Evolutionary conservation across 2,329 filamentous ascomycete species (phyloP).

Genomic region (Xylariaceae sp.): DNA sequence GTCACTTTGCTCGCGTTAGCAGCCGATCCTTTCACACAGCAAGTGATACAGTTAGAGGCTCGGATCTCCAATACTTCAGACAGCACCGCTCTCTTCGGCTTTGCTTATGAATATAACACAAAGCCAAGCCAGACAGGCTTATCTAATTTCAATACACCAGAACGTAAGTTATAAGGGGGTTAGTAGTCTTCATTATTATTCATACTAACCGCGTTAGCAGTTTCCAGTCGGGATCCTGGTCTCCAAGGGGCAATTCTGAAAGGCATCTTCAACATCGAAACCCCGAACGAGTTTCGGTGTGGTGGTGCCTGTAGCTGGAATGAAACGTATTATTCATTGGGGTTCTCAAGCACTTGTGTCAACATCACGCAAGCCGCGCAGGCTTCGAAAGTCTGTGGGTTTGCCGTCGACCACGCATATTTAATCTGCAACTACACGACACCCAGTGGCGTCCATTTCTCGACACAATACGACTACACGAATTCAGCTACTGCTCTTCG

Average conservation of each 20-base stretch:
- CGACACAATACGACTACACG: conserved; percentile 6
- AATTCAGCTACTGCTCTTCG: conserved; percentile 18
- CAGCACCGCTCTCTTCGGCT: conserved; percentile 7
- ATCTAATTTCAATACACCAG: background rate
- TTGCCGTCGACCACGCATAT: too few species aligned
- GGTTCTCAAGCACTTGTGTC: conserved; percentile 19
- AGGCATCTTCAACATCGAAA: conserved; percentile 22
- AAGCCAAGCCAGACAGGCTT: conserved; percentile 7
- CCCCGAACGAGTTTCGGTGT: conserved; percentile 18
- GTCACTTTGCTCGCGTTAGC: conserved; percentile 11
- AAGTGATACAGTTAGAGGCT: conserved; percentile 13
- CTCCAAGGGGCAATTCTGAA: conserved; percentile 24
- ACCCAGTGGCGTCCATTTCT: conserved; percentile 9
- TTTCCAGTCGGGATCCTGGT: conserved; percentile 13
- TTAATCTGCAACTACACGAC: conserved; percentile 24
- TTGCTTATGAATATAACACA: conserved; percentile 10
- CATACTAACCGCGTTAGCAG: background rate
- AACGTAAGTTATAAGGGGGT: background rate
- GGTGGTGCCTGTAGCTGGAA: conserved; percentile 21
- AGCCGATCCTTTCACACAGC: conserved; percentile 22
- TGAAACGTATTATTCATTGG: conserved; percentile 16
- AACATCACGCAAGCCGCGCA: conserved; percentile 15
- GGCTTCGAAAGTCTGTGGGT: conserved; percentile 17
- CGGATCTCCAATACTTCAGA: conserved; percentile 18
- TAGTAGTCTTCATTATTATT: background rate